Percentiles rank a stretch among this genome's conserved stretches.
Conservation (phyloP, 768 basidiomycete genomes). For the Gloeophyllum trabeum region DNA sequence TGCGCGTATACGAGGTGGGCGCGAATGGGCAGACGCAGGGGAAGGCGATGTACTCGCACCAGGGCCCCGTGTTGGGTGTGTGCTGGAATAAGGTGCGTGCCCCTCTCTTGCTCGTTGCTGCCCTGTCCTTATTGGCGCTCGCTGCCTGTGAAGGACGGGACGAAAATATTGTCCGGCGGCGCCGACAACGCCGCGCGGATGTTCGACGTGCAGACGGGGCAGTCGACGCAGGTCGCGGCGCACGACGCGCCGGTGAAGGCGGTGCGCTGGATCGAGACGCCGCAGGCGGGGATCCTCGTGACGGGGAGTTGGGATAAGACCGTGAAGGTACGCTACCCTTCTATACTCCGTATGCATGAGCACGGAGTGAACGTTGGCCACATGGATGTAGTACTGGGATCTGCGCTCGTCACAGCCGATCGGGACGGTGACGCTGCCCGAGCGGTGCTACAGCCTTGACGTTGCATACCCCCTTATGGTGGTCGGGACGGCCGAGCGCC, state of each 20-base stretch:
- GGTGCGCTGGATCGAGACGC: conserved; percentile 12
- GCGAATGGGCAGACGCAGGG: conserved; percentile 20
- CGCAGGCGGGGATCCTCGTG: conserved; percentile 21
- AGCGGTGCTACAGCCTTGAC: conserved; percentile 30
- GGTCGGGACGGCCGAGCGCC: conserved; percentile 30
- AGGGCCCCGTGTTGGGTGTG: conserved; percentile 30
- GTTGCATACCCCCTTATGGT: conserved; percentile 21
- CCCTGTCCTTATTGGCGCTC: neutral
- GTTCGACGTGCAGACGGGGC: conserved; percentile 28
- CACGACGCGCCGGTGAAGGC: conserved; percentile 28
- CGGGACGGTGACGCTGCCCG: conserved; percentile 22
- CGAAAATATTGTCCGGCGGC: conserved; percentile 30
- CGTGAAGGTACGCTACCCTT: conserved; percentile 22
- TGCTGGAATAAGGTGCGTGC: conserved; percentile 27
- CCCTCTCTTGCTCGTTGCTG: neutral
- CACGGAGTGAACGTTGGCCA: conserved; percentile 5
- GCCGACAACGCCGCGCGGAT: conserved; percentile 33
- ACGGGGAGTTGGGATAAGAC: conserved; percentile 41
- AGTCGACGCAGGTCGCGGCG: conserved; percentile 23
- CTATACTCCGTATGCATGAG: neutral
- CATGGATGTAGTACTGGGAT: conserved; percentile 19
- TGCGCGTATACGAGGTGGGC: conserved; percentile 31
- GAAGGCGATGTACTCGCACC: conserved; percentile 29
- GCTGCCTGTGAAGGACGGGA: conserved; percentile 16
- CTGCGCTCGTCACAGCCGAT: conserved; percentile 20